Conservation (phyloP, 2,329 filamentous ascomycete species). For the Hypoxylon sp. region DNA sequence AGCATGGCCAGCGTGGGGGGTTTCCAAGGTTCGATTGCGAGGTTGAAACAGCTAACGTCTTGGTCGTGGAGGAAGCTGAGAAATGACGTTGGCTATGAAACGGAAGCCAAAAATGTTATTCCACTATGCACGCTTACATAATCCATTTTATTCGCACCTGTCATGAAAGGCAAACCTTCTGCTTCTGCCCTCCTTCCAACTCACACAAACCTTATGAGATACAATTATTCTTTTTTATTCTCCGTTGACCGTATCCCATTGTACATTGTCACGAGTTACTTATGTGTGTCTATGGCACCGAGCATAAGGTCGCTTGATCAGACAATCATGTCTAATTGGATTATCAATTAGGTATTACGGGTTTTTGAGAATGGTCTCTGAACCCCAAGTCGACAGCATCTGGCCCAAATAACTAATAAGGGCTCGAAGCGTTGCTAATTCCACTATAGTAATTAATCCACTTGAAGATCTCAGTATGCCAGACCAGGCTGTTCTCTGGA, state of each 20-base stretch:
- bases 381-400: conserved; percentile 2
- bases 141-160: conserved; percentile 7
- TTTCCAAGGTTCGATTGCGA: conserved; percentile 22
- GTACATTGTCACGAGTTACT: conserved; percentile 23
- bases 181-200: not conserved
- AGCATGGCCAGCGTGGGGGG: conserved; percentile 27
- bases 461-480: conserved; percentile 77
- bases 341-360: conserved; percentile 43
- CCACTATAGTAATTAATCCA: conserved; percentile 74
- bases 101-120: conserved; percentile 23
- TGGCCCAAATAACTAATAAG: conserved; percentile 50
- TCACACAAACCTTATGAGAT: conserved; percentile 4
- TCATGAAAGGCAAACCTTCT: not conserved
- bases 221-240: not conserved
- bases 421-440: conserved; percentile 51
- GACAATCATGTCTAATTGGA: conserved; percentile 44
- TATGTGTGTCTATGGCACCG: conserved; percentile 3
- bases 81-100: conserved; percentile 24
- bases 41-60: conserved; percentile 40
- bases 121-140: conserved; percentile 15
- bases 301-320: conserved; percentile 39
- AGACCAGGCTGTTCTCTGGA: conserved; percentile 76
- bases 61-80: conserved; percentile 21
- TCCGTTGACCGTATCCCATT: conserved; percentile 12
- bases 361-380: conserved; percentile 12